A percentile compares a stretch with the other conserved stretches of the same genome.
phyloP scores from a whole-genome alignment of 768 basidiomycete species.

The Daedalea quercina region DNA sequence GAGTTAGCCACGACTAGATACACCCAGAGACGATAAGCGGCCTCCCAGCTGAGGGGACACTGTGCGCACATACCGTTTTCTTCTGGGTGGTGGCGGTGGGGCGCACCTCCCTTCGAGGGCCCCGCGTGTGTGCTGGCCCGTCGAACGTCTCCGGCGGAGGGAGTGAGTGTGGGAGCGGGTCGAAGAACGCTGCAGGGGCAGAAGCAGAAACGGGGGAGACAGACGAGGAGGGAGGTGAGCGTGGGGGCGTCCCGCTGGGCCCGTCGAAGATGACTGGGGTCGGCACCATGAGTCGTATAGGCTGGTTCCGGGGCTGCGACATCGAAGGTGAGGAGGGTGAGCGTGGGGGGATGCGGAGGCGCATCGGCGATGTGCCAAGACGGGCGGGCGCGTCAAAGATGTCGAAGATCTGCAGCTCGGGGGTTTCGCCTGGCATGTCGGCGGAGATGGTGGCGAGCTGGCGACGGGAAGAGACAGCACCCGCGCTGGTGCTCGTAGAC shows the following conservation, averaged over 20 bases:
- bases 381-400: conserved; percentile 44
- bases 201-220: not conserved
- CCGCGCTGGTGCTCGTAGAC: no score
- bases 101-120: no score
- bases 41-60: not conserved
- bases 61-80: conserved; percentile 5
- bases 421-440: conserved; percentile 5
- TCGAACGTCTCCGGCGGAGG: conserved; percentile 36
- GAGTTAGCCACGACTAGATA: not conserved
- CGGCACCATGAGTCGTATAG: conserved; percentile 21
- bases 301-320: no score
- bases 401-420: conserved; percentile 33
- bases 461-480: not conserved
- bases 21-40: not conserved
- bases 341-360: conserved; percentile 12
- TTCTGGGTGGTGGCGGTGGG: no score
- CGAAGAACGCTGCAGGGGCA: conserved; percentile 8
- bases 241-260: conserved; percentile 31
- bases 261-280: conserved; percentile 43
- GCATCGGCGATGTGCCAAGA: conserved; percentile 29
- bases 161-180: conserved; percentile 15
- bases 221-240: conserved; percentile 8
- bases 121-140: conserved; percentile 35
- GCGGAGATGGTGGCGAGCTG: conserved; percentile 7
- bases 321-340: not conserved